A percentile compares a stretch with the other conserved stretches of the same genome.
phyloP scores from a whole-genome alignment of 306 rosid species.

The apple (Malus domestica) region DNA sequence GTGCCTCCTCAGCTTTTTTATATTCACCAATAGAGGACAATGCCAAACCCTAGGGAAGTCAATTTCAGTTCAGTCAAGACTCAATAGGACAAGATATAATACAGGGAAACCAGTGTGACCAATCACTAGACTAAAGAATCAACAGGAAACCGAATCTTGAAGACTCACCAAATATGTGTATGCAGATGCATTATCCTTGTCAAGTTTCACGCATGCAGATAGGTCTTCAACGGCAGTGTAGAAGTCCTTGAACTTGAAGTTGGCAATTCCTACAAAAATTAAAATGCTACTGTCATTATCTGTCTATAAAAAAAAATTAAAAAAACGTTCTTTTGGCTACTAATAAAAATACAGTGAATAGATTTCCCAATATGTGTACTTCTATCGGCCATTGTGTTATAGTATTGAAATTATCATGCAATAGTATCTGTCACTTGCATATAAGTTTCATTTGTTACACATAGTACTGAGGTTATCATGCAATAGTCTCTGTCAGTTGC shows the following conservation, averaged over 20 bases:
- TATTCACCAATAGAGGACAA: constrained; percentile 77
- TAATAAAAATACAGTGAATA: not conserved
- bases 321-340: not conserved
- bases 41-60: constrained; percentile 61
- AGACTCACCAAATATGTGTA: constrained; percentile 69
- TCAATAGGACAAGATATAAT: not conserved
- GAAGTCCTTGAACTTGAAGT: constrained; percentile 81
- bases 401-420: not conserved
- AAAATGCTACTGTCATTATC: not conserved
- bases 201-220: constrained; percentile 63
- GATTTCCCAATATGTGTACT: not conserved
- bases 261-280: constrained; percentile 57
- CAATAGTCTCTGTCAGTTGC: not conserved
- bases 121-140: constrained; percentile 13
- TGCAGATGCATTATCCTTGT: constrained; percentile 67
- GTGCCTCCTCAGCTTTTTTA: constrained; percentile 78
- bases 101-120: constrained; percentile 12
- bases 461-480: not conserved
- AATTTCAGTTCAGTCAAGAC: constrained; percentile 19
- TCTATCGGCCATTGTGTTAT: not conserved
- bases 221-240: constrained; percentile 66
- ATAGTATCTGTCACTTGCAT: not conserved
- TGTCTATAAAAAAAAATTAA: not conserved
- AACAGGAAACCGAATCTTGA: constrained; percentile 7
- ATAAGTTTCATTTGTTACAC: not conserved